Base-by-base conservation (phyloP, 108 stramenopile genomes). In the Cylindrotheca fusiformis region DNA sequence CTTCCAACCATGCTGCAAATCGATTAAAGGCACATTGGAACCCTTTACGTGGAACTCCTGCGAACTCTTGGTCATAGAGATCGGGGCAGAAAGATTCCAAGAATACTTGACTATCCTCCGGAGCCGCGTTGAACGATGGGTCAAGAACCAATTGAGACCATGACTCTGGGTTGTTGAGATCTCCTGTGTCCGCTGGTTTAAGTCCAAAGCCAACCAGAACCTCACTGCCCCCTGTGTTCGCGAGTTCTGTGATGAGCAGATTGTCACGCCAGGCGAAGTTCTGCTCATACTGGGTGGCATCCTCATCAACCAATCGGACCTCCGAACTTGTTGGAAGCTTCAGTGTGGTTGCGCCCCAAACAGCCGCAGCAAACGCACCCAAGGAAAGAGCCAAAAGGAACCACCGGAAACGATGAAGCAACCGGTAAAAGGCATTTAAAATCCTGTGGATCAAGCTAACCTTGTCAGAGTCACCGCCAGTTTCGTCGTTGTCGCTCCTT, bases 71-170 rank as follows among this genome's bases (percentile, higher is more conserved):
- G 0, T 48, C 68, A 29, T 76, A 83, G 18, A 79, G 20, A 21
- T 55, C 24, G 3, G 67, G 60, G 47, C 83, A 84, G 45, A 78
- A 80, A 19, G 52, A 55, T 3, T 60, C 52, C 30, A 80, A 45
- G 44, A 71, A 78, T 20, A 4, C 14, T 52, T 84, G 83, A 12
- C 65, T 44, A 48, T 62, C 67, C 57, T 29, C 52, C 0, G 71
- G 26, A 30, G 72, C 62, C 12, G 83, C 69, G 50, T 75, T 63
- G 53, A 84, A 84, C 22, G 51, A 48, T 0, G 65, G 36, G 63
- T 84, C 83, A 2, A 80, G 49, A 12, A 80, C 78, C 30, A 84
- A 48, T 52, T 63, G 63, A 12, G 83, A 52, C 63, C 67, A 77
- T 2, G 50, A 41, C 3, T 44, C 52, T 14, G 83, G 83, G 54